Conservation (phyloP, 768 basidiomycete genomes). For the Dioszegia crocea region DNA sequence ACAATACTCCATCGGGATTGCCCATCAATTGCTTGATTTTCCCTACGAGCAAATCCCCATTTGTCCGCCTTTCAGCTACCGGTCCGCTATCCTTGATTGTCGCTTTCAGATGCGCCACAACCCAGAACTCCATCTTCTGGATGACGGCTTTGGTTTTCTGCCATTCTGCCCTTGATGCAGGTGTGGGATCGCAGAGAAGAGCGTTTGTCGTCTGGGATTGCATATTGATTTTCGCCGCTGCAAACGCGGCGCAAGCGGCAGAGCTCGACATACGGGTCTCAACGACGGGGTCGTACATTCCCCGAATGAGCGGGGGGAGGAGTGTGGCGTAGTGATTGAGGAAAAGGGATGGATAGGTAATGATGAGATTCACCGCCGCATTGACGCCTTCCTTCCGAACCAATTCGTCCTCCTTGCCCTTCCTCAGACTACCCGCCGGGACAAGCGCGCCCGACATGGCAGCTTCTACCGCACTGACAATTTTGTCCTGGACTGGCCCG, state of each 20-base stretch:
- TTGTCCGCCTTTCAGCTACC: slow-evolving; percentile 33
- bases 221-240: slow-evolving; percentile 26
- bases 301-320: slow-evolving; percentile 30
- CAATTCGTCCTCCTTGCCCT: too few species aligned
- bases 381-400: slow-evolving; percentile 27
- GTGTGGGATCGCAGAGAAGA: not conserved
- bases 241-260: slow-evolving; percentile 31
- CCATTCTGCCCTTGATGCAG: slow-evolving; percentile 23
- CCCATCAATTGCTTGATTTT: slow-evolving; percentile 35
- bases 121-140: slow-evolving; percentile 22
- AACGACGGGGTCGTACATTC: slow-evolving; percentile 9
- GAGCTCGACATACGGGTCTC: slow-evolving; percentile 32
- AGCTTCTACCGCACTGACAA: slow-evolving; percentile 31
- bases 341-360: slow-evolving; percentile 40
- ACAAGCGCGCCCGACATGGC: slow-evolving; percentile 32
- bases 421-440: not conserved
- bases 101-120: slow-evolving; percentile 22
- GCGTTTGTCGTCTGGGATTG: slow-evolving; percentile 5
- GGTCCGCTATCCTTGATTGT: slow-evolving; percentile 14
- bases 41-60: slow-evolving; percentile 25
- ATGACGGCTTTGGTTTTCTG: slow-evolving; percentile 10
- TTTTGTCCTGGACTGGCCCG: slow-evolving; percentile 35
- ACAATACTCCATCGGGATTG: slow-evolving; percentile 28
- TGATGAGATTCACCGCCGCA: slow-evolving; percentile 35
- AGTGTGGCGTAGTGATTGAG: slow-evolving; percentile 33